A percentile compares a stretch with the other conserved stretches of the same genome.
These are phyloP conservation scores for Eucalyptus marginata DNA, from an alignment of 345 rosid species.

Conservation along the genomic window DNA sequence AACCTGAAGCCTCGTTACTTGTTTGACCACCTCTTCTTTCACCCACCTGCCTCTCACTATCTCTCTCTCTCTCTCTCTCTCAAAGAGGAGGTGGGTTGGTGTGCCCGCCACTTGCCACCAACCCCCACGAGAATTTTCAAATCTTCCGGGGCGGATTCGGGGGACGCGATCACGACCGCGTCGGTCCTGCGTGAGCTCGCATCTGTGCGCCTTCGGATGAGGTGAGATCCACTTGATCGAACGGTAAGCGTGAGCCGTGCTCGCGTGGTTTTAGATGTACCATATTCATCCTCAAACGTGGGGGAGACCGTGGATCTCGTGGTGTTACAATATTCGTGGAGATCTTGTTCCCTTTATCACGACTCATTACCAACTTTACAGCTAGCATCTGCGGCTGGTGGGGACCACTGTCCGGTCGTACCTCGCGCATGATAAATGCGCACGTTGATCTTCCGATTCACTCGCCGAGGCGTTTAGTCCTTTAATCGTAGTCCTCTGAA, in stretches of 20 bases:
- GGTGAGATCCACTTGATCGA: not conserved
- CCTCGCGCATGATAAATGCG: not conserved
- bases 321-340: not conserved
- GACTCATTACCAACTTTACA: not conserved
- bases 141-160: not conserved
- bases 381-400: not conserved
- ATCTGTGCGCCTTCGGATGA: not conserved
- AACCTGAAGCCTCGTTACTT: not conserved
- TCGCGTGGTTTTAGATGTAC: not conserved
- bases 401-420: not conserved
- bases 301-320: not conserved
- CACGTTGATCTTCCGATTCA: not conserved
- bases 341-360: not conserved
- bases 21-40: not conserved
- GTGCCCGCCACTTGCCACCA: not conserved
- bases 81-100: not conserved
- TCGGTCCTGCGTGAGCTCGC: not conserved
- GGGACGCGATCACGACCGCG: not conserved
- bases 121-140: not conserved
- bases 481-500: not conserved
- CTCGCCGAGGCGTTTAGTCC: not conserved
- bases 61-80: not conserved
- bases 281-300: not conserved
- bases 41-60: too few relatives aligned
- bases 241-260: not conserved